A percentile compares a stretch with the other conserved stretches of the same genome.
Evolutionary conservation across 176 grass and related monocot genomes (phyloP).

Genomic region (Cocos nucifera): DNA sequence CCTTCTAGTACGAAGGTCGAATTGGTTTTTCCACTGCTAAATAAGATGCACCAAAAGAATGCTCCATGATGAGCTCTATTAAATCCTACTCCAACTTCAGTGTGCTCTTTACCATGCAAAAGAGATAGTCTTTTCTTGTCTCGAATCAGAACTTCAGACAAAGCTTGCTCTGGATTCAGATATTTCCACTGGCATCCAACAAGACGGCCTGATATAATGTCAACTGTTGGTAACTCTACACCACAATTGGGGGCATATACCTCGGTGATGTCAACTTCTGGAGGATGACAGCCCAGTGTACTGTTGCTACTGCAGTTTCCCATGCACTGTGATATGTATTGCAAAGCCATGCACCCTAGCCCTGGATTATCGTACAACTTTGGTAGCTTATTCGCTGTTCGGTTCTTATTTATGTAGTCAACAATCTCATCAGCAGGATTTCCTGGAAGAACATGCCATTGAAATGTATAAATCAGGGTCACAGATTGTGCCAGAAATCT

Average conservation of each 20-base stretch:
- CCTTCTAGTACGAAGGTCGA: conserved; percentile 69
- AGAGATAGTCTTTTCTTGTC: conserved; percentile 25
- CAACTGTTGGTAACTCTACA: conserved; percentile 80
- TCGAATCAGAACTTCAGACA: conserved; percentile 23
- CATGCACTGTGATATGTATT: conserved; percentile 58
- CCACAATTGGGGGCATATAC: conserved; percentile 90
- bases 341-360: conserved; percentile 88
- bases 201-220: conserved; percentile 44
- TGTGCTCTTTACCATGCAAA: conserved; percentile 49
- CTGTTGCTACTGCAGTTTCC: conserved; percentile 33
- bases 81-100: conserved; percentile 57
- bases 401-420: conserved; percentile 50
- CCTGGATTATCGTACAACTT: conserved; percentile 50
- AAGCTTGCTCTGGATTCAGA: conserved; percentile 26
- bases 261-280: conserved; percentile 71
- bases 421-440: conserved; percentile 73
- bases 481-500: too few species aligned
- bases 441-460: conserved; percentile 13
- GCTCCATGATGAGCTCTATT: conserved; percentile 41
- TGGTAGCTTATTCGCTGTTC: conserved; percentile 44
- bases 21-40: conserved; percentile 54
- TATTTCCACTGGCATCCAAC: conserved; percentile 44
- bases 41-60: conserved; percentile 82
- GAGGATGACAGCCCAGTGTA: conserved; percentile 42
- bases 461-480: too few species aligned